Base-by-base conservation (phyloP, 345 rosid species). In the Stellera chamaejasme region DNA sequence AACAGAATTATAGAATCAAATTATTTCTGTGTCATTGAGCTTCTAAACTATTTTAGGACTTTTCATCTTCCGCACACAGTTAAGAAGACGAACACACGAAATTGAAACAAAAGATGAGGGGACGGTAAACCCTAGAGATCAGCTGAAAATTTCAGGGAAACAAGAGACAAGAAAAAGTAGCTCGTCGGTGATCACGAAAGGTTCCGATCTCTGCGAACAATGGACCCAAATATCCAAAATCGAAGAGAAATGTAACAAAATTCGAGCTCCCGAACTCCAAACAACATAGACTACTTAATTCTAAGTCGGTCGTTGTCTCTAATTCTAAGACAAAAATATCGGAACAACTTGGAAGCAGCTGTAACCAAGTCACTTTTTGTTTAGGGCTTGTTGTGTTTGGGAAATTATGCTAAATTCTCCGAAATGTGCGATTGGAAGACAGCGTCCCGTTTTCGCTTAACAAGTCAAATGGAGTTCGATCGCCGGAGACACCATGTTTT, bases 341-440 rank as follows among this genome's bases (percentile, higher is more conserved):
- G 69, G 88, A 77, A 88, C 85, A 76, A 77, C 90, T 85, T 85
- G 61, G 48, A 66, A 81, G 72, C 76, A 64, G 75, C 50, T 77
- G 78, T 27, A 81, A 71, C 72, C 59, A 74, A 62, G 58, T 69
- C 72, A 32, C 68, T 72, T 76, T 74, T 64, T 51, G 65, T 52
- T 59, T 66, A 45, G 26, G 68, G 28, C 61, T 47, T n/a, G n/a
- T n/a, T n/a, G n/a, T n/a, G n/a, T n/a, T 66, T 44, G 51, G 66
- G 67, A 64, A 62, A 62, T 71, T 66, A 32, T 32, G 28, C 64
- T 76, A 58, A 75, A 68, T 68, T 66, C 48, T 55, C 81, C 75
- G 69, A 73, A 69, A 73, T 66, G 77, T 77, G 81, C 77, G 65
- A 77, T 69, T 70, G 62, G 54, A 43, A 52, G 64, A 63, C 48